Evolutionary conservation across 352 stramenopile species (phyloP), one percentile per base, ranked within the genome.

Genomic region (Globisporangium apiculatum): DNA sequence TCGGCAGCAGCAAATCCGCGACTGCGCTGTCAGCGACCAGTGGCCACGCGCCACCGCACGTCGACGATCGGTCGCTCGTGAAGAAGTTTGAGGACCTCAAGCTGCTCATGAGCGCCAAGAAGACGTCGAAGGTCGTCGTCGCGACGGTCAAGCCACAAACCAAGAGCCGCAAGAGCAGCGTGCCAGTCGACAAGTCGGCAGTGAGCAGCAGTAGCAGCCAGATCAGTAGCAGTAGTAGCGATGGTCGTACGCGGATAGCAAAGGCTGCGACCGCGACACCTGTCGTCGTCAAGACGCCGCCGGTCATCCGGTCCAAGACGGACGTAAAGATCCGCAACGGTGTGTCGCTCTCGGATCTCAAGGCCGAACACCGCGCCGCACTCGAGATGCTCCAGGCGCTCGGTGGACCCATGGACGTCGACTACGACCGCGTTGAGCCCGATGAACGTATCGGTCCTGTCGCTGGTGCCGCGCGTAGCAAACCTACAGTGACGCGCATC

Each of bases 331-430:
- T 60, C 17, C 65, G 63, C 43, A 80, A 64, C 17, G 76, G 79
- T 8, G 66, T 87, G 14, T 91, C 84, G 11, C 67, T 94, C 24
- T 76, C 79, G 4, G 79, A 87, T 57, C 57, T 94, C 1, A 88
- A 86, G 56, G 69, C 86, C 15, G 84, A 94, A 35, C 84, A 94
- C 58, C 78, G 72, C 3, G 78, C 77, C 24, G 84, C 84, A 18
- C 65, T 91, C 17, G 71, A 83, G 43, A 73, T 94, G 64, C 71
- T 94, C 1, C 68, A 86, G 35, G 81, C 91, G 57, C 73, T 94
- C 0, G 84, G 82, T 3, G 84, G 79, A 0, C 76, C 81, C 7
- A 14, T 83, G 10, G 76, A 88, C 41, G 55, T 53, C 5, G 69
- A 80, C 48, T 72, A 73, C n/a, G 55, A 70, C 24, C 53, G 67